Evolutionary conservation across 1,139 yeast genomes (phyloP), one percentile per base, ranked within the genome.

Genomic region (Williopsis jadinii): DNA sequence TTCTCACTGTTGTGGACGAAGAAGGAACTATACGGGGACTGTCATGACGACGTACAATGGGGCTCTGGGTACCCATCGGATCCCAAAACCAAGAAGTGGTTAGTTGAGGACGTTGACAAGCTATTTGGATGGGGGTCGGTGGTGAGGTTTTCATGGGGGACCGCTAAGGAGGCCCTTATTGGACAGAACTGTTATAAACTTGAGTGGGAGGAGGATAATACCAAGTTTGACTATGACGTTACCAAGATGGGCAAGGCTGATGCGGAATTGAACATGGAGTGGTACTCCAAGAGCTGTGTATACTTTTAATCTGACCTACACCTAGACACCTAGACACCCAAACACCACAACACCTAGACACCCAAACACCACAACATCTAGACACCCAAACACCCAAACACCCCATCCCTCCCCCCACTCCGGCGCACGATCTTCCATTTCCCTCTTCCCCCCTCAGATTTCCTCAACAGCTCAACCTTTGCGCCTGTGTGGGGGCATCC

Each of bases 31-130:
- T 46, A 45, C 32, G 40, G 45, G 9, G 8, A 30, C 3, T 48
- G 50, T 3, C 11, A 19, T 12, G 38, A 45, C 4, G 4, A 28
- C 5, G 36, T 45, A 0, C 36, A 50, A 24, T 70, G 90, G 63
- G 97, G 97, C 0, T 84, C 95, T 0, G 98, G 98, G 1, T 92
- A 92, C 59, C 98, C 98, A 0, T 77, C 94, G 3, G 98, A 94
- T 60, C 94, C 96, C 5, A 77, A 78, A 46, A 92, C 98, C 0
- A 71, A 76, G 13, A 55, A 56, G 27, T 94, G 96, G 95, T 66
- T 92, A 35, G 70, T 72, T 35, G 52, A 61, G 1, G 66, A 71
- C 34, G 76, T 84, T 30, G 87, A 86, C 56, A 75, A 75, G 3
- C 68, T 90, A 14, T 86, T 86, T 63, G 98, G 98, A 0, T 94